A percentile compares a stretch with the other conserved stretches of the same genome.
Evolutionary conservation across 2,329 filamentous ascomycete species (phyloP).

Genomic region (Gliomastix tumulicola): DNA sequence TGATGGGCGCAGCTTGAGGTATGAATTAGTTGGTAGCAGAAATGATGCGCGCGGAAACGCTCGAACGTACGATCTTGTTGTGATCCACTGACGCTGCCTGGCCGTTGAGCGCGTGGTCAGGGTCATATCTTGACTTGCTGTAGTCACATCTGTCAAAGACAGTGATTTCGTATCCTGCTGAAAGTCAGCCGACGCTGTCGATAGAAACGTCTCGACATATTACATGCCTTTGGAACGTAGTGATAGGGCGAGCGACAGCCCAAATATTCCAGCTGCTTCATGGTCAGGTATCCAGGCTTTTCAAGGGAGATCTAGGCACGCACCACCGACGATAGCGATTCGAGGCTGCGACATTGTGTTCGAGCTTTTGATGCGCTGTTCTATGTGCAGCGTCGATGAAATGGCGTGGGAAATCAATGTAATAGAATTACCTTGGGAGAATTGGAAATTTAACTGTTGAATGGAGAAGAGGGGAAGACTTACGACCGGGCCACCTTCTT

Average conservation of each 20-base stretch:
- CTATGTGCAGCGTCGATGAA: too few relatives aligned
- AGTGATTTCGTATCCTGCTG: constrained; percentile 6
- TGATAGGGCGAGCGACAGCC: neutral
- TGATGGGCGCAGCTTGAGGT: constrained; percentile 12
- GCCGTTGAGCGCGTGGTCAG: constrained; percentile 5
- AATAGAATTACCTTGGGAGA: too few relatives aligned
- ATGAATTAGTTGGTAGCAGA: neutral
- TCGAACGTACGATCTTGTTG: constrained; percentile 15
- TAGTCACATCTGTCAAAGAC: constrained; percentile 14
- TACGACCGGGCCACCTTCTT: too few relatives aligned
- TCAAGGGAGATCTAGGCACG: neutral
- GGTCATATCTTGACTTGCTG: constrained; percentile 11
- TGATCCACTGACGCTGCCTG: constrained; percentile 16
- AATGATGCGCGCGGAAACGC: neutral
- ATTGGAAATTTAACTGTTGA: too few relatives aligned
- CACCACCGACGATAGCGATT: neutral
- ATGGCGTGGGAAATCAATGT: too few relatives aligned
- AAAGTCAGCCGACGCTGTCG: neutral
- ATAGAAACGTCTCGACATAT: neutral
- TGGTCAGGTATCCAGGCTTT: neutral
- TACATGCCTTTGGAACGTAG: neutral
- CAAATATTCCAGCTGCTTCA: neutral
- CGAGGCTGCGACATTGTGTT: neutral
- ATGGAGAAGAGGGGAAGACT: too few relatives aligned
- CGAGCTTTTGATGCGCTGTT: neutral